Evolutionary conservation across 2,329 filamentous ascomycete genomes (phyloP).

Genomic region (Aspergillus sp.): DNA sequence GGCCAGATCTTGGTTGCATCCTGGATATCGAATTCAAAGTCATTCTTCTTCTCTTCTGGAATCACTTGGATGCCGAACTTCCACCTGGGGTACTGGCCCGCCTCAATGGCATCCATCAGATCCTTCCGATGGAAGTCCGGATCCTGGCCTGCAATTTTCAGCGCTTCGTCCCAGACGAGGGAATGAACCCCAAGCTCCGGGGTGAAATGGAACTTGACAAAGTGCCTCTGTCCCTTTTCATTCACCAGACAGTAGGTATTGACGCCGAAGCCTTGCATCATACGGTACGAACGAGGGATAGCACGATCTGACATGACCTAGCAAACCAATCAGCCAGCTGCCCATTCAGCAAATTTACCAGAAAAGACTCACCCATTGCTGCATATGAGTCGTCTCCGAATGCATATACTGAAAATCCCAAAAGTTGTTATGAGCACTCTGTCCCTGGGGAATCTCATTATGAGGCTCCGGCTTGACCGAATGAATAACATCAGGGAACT

Average conservation of each 20-base stretch:
- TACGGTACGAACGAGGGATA: constrained; percentile 38
- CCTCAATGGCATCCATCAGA: constrained; percentile 71
- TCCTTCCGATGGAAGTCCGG: constrained; percentile 83
- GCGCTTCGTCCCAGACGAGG: constrained; percentile 63
- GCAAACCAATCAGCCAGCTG: neutral
- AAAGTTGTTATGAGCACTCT: constrained; percentile 55
- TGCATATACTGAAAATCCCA: constrained; percentile 43
- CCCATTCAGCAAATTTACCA: neutral
- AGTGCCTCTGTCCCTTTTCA: constrained; percentile 35
- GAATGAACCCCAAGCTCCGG: constrained; percentile 39
- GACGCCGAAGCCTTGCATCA: constrained; percentile 43
- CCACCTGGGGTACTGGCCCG: constrained; percentile 72
- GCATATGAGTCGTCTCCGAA: constrained; percentile 37
- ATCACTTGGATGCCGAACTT: constrained; percentile 80
- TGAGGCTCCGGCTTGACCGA: constrained; percentile 45
- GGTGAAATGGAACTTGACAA: constrained; percentile 40
- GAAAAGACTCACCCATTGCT: constrained; percentile 30
- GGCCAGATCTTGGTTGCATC: constrained; percentile 88
- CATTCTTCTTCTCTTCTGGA: constrained; percentile 68
- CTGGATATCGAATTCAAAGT: constrained; percentile 83
- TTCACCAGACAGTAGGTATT: constrained; percentile 40
- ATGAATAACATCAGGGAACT: constrained; percentile 46
- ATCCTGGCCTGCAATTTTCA: constrained; percentile 73
- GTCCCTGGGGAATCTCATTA: constrained; percentile 54
- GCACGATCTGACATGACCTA: constrained; percentile 41